Conservation (phyloP, 2,329 filamentous ascomycete species). For the Fusarium compactum region DNA sequence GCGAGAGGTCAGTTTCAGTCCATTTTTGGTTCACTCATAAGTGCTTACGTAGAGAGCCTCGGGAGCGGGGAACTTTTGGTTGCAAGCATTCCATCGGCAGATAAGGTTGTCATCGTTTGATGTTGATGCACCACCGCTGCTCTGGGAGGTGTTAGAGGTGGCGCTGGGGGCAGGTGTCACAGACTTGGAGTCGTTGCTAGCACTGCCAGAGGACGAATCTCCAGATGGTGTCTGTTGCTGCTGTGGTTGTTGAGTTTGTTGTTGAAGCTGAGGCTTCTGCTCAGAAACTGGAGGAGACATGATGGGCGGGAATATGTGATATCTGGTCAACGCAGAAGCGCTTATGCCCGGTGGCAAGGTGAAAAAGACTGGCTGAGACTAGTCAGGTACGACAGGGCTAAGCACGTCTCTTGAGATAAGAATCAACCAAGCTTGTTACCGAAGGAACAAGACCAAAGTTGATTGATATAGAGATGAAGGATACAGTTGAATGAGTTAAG, state of each 20-base stretch:
- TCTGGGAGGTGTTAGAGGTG: conserved; percentile 61
- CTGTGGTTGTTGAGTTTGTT: conserved; percentile 41
- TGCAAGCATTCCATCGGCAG: conserved; percentile 71
- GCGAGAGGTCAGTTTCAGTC: conserved; percentile 9
- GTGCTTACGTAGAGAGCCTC: conserved; percentile 71
- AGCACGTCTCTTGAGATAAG: background rate
- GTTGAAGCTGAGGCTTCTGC: conserved; percentile 41
- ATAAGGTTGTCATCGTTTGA: conserved; percentile 66
- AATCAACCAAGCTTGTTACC: background rate
- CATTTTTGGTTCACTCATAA: background rate
- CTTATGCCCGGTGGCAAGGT: conserved; percentile 10
- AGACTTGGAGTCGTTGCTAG: conserved; percentile 63
- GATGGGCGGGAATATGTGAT: conserved; percentile 27
- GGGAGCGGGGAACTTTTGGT: conserved; percentile 68
- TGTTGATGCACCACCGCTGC: conserved; percentile 55
- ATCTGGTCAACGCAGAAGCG: conserved; percentile 38
- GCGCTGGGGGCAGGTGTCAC: conserved; percentile 65
- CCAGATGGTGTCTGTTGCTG: conserved; percentile 40
- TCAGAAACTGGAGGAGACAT: conserved; percentile 53
- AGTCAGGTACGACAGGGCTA: conserved; percentile 27
- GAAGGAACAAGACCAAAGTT: conserved; percentile 12
- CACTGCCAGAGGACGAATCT: conserved; percentile 53
- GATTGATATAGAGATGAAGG: conserved; percentile 14
- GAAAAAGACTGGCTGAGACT: conserved; percentile 25
- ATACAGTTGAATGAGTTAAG: conserved; percentile 30